Evolutionary conservation across 2,329 filamentous ascomycete species (phyloP).

Genomic region (Penicillium decumbens): DNA sequence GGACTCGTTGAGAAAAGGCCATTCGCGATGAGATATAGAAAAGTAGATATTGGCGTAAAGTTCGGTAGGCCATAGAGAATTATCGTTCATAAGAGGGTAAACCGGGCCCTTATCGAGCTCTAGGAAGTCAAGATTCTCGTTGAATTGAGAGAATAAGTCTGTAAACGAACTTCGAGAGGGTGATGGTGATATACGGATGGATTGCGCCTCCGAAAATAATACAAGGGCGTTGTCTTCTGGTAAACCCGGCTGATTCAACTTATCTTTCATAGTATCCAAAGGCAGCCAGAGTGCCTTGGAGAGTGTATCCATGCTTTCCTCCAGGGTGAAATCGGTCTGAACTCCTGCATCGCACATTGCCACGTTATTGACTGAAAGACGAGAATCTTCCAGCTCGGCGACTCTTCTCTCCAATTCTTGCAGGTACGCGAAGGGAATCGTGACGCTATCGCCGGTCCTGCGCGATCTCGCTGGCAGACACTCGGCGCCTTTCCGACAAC

Average conservation of each 20-base stretch:
- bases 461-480: conserved; percentile 26
- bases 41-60: conserved; percentile 27
- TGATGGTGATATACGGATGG: not conserved
- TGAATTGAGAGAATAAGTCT: conserved; percentile 7
- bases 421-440: conserved; percentile 24
- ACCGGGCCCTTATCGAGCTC: conserved; percentile 10
- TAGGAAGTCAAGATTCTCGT: conserved; percentile 16
- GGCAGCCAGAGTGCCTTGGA: not conserved
- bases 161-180: conserved; percentile 5
- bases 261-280: not conserved
- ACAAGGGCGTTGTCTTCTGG: conserved; percentile 1
- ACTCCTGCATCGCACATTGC: conserved; percentile 20
- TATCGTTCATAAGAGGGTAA: conserved; percentile 7
- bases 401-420: conserved; percentile 22
- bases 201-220: conserved; percentile 4
- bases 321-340: conserved; percentile 18
- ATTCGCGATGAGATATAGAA: conserved; percentile 25
- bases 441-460: conserved; percentile 23
- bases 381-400: conserved; percentile 18
- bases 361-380: not conserved
- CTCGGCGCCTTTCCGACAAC: conserved; percentile 26
- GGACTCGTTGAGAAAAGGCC: conserved; percentile 25
- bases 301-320: not conserved
- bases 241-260: not conserved
- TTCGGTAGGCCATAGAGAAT: conserved; percentile 21